Base-by-base conservation (phyloP, 306 rosid genomes). In the Nissolia schottii region DNA sequence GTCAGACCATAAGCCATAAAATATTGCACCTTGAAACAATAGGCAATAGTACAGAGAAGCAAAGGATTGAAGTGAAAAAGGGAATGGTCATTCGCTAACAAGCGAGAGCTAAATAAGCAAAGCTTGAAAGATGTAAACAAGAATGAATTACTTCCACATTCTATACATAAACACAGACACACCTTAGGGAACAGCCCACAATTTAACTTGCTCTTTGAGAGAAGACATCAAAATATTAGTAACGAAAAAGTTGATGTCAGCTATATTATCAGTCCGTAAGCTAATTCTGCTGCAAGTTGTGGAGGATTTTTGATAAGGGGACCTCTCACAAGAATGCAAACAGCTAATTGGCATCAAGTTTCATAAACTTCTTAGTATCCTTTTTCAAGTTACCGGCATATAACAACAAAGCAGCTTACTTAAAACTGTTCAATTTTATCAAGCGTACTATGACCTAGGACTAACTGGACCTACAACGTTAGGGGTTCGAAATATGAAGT, bases 1-100 rank as follows among this genome's bases (percentile, higher is more conserved):
- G 31, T 61, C 38, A 49, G 35, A 14, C 49, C 1, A 15, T 59
- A 40, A 16, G 7, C 62, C 23, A 16, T 24, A 34, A 72, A 45
- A 49, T 23, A 25, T 54, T 82, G 22, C 28, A 73, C 68, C 71
- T 61, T 45, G 28, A 48, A 48, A 66, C 37, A 66, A 35, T 55
- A 54, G 53, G 66, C 43, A 73, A 53, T 57, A 60, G 22, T 25
- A 64, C 64, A 67, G 28, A 45, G 32, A 46, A 2, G 3, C 49
- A 62, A 73, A 60, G 35, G 60, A 46, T 73, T 32, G 34, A 76
- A 76, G 13, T 5, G 49, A 5, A 28, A 32, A 75, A 10, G n/a
- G n/a, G 14, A 13, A 18, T 19, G 31, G 56, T 15, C 37, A 32
- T 8, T 45, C 49, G 57, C 37, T 56, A 25, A 51, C 59, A 29